Conservation (phyloP, 495 filamentous ascomycete species). For the Neurospora sp. region DNA sequence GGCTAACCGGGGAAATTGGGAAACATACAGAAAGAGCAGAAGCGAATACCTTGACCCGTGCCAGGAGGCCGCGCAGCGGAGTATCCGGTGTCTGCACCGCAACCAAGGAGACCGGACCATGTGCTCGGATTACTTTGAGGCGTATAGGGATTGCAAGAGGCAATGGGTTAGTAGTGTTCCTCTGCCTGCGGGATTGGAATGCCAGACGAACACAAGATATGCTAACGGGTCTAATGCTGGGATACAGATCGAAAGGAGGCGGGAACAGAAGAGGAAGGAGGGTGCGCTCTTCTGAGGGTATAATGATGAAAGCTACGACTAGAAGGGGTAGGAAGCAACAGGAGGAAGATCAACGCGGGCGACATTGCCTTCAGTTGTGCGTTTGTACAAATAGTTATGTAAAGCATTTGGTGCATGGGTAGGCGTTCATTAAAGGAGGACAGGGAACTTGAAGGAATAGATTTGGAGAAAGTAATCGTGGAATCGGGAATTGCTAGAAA, state of each 20-base stretch:
- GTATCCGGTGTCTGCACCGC: constrained; percentile 74
- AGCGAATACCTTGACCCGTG: constrained; percentile 92
- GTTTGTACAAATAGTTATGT: background rate
- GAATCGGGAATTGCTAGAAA: background rate
- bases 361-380: background rate
- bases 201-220: background rate
- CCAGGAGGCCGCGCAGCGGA: constrained; percentile 81
- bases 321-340: background rate
- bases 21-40: constrained; percentile 55
- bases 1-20: background rate
- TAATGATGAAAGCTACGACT: background rate
- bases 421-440: background rate
- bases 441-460: background rate
- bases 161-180: constrained; percentile 3
- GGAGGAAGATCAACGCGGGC: background rate
- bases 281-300: background rate
- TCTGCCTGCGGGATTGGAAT: background rate
- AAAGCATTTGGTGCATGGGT: background rate
- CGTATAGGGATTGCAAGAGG: constrained; percentile 91
- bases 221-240: constrained; percentile 7
- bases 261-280: constrained; percentile 33
- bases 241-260: constrained; percentile 39
- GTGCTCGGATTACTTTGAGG: constrained; percentile 90
- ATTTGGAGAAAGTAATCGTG: background rate
- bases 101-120: constrained; percentile 78